Evolutionary conservation across 495 filamentous ascomycete genomes (phyloP).

Genomic region (Podospora bellae-mahoneyi): DNA sequence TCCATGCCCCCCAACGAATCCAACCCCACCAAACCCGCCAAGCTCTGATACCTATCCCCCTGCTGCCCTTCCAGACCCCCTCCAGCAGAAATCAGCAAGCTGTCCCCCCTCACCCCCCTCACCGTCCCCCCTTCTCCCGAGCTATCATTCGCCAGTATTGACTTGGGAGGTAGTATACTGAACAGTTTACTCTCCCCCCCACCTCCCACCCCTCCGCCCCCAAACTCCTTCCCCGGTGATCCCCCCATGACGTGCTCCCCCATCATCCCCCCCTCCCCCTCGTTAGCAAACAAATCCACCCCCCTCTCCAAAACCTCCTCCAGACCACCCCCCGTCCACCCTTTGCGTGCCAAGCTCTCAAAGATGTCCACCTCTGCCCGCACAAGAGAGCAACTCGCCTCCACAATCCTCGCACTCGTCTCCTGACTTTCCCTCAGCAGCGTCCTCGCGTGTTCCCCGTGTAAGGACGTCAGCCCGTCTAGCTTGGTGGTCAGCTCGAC

Average conservation of each 20-base stretch:
- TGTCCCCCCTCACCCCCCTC: slow-evolving; percentile 35
- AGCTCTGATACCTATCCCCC: slow-evolving; percentile 47
- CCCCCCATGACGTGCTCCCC: slow-evolving; percentile 17
- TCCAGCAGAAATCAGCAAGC: slow-evolving; percentile 32
- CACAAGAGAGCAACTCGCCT: slow-evolving; percentile 58
- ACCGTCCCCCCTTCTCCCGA: slow-evolving; percentile 26
- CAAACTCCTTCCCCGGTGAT: slow-evolving; percentile 19
- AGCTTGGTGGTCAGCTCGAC: slow-evolving; percentile 57
- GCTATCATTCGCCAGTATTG: slow-evolving; percentile 46
- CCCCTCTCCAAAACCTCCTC: slow-evolving; percentile 60
- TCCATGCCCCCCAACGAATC: slow-evolving; percentile 4
- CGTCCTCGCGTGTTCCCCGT: slow-evolving; percentile 54
- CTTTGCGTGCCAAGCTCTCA: slow-evolving; percentile 59
- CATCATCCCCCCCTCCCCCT: slow-evolving; percentile 31
- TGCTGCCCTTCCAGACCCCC: slow-evolving; percentile 17
- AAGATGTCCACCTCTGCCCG: slow-evolving; percentile 65
- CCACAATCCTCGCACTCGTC: slow-evolving; percentile 53
- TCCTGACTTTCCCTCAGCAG: slow-evolving; percentile 57
- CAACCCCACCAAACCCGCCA: slow-evolving; percentile 29
- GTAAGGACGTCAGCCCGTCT: slow-evolving; percentile 56
- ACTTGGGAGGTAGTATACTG: slow-evolving; percentile 55
- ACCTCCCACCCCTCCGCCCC: slow-evolving; percentile 14
- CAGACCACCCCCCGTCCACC: slow-evolving; percentile 61
- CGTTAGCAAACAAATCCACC: slow-evolving; percentile 57
- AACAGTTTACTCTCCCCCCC: slow-evolving; percentile 49